Percentiles rank a stretch among this genome's conserved stretches.
Conservation (phyloP, 2,329 filamentous ascomycete species). For the Talaromyces sp. region DNA sequence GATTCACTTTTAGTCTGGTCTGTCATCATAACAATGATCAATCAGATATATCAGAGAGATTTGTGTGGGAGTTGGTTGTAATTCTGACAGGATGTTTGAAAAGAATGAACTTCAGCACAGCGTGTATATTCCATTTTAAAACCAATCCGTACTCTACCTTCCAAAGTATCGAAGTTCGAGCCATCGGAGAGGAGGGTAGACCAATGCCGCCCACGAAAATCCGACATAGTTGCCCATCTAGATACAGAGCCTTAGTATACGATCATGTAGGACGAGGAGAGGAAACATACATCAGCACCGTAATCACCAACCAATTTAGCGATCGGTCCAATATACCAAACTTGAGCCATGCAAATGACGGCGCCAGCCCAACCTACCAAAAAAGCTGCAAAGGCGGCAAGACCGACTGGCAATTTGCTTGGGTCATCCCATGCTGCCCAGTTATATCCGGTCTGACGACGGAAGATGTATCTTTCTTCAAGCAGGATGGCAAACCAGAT, state of each 20-base stretch:
- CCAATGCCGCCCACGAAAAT: constrained; percentile 57
- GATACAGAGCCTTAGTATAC: constrained; percentile 23
- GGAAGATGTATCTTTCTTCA: constrained; percentile 61
- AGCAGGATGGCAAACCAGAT: constrained; percentile 62
- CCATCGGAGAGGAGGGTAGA: constrained; percentile 55
- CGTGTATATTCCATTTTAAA: background rate
- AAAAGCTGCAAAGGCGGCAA: constrained; percentile 61
- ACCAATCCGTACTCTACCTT: constrained; percentile 33
- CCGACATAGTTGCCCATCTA: constrained; percentile 60
- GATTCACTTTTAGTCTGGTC: background rate
- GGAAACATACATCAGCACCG: constrained; percentile 53
- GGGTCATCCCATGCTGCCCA: constrained; percentile 62
- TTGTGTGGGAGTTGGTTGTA: background rate
- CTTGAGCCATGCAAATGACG: constrained; percentile 66
- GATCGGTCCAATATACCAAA: constrained; percentile 65
- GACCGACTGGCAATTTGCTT: constrained; percentile 58
- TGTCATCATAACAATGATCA: background rate
- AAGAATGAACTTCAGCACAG: background rate
- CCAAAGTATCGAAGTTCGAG: constrained; percentile 51
- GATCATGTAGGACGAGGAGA: constrained; percentile 9
- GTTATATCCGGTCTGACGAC: constrained; percentile 51
- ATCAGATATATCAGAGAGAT: background rate
- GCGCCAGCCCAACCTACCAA: constrained; percentile 63
- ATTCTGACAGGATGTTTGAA: background rate
- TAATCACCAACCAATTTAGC: constrained; percentile 56